A percentile compares a stretch with the other conserved stretches of the same genome.
phyloP scores from a whole-genome alignment of 2,329 filamentous ascomycete species.

The Salinomyces thailandicus region DNA sequence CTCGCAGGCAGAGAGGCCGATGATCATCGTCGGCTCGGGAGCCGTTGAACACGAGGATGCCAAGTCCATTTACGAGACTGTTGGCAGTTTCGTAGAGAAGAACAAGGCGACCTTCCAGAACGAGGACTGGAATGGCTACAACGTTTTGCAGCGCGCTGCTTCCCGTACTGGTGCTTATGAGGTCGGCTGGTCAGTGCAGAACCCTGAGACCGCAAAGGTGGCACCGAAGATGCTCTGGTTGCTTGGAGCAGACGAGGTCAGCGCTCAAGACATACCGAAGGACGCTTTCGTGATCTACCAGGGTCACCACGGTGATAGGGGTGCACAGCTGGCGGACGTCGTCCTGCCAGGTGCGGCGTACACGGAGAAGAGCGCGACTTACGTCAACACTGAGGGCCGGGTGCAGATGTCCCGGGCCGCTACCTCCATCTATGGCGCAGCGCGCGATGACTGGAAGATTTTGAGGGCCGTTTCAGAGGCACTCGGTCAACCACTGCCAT shows the following conservation, averaged over 20 bases:
- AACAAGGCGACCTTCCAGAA: conserved; percentile 80
- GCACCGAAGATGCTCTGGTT: conserved; percentile 95
- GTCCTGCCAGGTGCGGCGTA: conserved; percentile 90
- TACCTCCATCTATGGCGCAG: conserved; percentile 76
- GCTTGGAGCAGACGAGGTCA: conserved; percentile 86
- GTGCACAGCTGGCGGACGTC: conserved; percentile 85
- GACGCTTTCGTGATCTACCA: conserved; percentile 96
- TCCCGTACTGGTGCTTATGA: conserved; percentile 91
- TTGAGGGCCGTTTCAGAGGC: conserved; percentile 88
- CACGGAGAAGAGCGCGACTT: conserved; percentile 92
- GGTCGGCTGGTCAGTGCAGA: conserved; percentile 85
- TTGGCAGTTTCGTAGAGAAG: conserved; percentile 88
- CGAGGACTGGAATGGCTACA: conserved; percentile 93
- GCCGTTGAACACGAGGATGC: conserved; percentile 85
- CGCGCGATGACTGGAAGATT: conserved; percentile 98
- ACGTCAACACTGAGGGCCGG: conserved; percentile 94
- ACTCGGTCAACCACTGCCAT: conserved; percentile 74
- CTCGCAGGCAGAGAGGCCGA: conserved; percentile 73
- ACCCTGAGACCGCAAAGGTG: conserved; percentile 66
- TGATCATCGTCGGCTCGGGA: conserved; percentile 92
- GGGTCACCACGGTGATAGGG: conserved; percentile 91
- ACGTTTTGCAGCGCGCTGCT: conserved; percentile 85
- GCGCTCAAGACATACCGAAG: conserved; percentile 77
- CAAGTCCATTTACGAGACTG: conserved; percentile 83
- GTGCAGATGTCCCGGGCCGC: conserved; percentile 89